phyloP scores from a whole-genome alignment of 225 moss, liverwort and hornwort species.

The Sphagnum tenellum region DNA sequence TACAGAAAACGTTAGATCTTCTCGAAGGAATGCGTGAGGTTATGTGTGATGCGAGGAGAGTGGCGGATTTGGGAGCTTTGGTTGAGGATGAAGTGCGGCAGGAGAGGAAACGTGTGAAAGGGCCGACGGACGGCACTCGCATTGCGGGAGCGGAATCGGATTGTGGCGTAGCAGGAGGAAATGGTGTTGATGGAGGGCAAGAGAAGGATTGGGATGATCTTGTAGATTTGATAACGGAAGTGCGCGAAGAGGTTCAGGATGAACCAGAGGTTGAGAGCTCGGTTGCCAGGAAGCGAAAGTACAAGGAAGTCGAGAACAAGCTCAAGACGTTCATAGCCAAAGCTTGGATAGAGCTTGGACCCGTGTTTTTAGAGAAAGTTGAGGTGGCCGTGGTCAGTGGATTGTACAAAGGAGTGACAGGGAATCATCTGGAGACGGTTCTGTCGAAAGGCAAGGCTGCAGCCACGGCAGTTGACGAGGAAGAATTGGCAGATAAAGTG shows the following conservation, averaged over 20 bases:
- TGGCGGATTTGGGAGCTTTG: constrained; percentile 3
- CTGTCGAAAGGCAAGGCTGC: too few relatives aligned
- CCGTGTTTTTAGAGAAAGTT: constrained; percentile 21
- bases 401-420: background rate
- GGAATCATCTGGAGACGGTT: too few relatives aligned
- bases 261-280: constrained; percentile 1
- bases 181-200: background rate
- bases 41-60: constrained; percentile 4
- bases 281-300: constrained; percentile 3
- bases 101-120: constrained; percentile 3
- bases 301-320: constrained; percentile 8
- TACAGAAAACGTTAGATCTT: background rate
- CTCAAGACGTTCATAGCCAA: constrained; percentile 9
- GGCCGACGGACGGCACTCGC: constrained; percentile 2
- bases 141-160: background rate
- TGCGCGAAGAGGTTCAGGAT: constrained; percentile 15
- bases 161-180: background rate
- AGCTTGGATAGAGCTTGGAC: constrained; percentile 23
- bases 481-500: constrained; percentile 7
- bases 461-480: constrained; percentile 2
- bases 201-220: constrained; percentile 14
- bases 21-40: constrained; percentile 20
- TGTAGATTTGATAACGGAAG: constrained; percentile 11
- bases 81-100: background rate
- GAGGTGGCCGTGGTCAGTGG: constrained; percentile 20